Evolutionary conservation across 345 rosid species (phyloP), one percentile per base, ranked within the genome.

Genomic region (Odontarrhena argentea): DNA sequence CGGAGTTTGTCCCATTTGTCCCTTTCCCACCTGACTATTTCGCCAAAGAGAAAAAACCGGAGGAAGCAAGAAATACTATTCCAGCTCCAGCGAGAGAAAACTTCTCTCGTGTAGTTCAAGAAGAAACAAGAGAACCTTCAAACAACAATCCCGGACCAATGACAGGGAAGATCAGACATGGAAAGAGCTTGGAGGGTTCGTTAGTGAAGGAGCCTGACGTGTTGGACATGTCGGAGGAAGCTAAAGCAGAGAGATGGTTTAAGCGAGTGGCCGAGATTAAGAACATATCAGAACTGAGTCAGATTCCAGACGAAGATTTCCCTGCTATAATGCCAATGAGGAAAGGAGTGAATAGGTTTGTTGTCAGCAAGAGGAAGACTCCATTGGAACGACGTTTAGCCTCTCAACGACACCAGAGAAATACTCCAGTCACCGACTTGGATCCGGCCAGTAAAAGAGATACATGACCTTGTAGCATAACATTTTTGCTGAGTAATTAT

Each of bases 291-390:
- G 99, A 91, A 81, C 84, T 94, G n/a, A 94, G 99, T 73, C 83
- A 91, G 78, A 94, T 94, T 52, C 97, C 97, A 0, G 99, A 91
- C 55, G 97, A 94, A 76, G 99, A 94, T 74, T 94, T 94, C 78
- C 96, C 99, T 0, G 88, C 96, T 8, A 94, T 91, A 79, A 91
- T 94, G 99, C 99, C 97, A 11, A 87, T 94, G 99, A 79, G 99
- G 76, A 94, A 91, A 81, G 99, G 97, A 34, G 97, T 91, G 47
- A 91, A 91, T 79, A 82, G 99, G 69, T 91, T 94, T 70, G 99
- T 94, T 5, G 88, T 91, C 58, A 94, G 99, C 88, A 94, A 91
- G 76, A 84, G 96, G 75, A 94, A 91, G 63, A 87, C 99, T 2
- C 97, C 97, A 6, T 26, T 84, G 42, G 96, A 94, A 77, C 87